Base-by-base conservation (phyloP, 257 asterid genomes). In the Nicotiana paniculata region DNA sequence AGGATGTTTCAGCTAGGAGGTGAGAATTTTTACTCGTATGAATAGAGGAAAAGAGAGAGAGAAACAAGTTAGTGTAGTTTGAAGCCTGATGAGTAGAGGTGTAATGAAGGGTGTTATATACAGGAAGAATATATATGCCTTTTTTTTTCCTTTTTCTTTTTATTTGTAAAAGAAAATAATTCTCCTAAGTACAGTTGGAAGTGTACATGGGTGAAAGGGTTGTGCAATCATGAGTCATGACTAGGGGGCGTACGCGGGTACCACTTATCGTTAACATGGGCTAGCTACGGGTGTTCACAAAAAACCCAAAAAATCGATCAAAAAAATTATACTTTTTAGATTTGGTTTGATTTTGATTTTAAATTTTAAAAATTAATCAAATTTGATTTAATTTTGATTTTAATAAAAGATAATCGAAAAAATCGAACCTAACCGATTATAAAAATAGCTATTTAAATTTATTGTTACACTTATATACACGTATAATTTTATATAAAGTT, bases 111-210 rank as follows among this genome's bases (percentile, higher is more conserved):
- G 59, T 74, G 82, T 13, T 79, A 88, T 89, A 88, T 88, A 88
- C 89, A 92, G 87, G 85, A 83, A 81, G 80, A 82, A 58, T 83
- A 62, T 68, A 61, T 43, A 63, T 64, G 67, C 16, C 11, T 37
- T 18, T 24, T 55, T 28, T 32, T 32, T 32, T 32, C 35, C 3
- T 32, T 10, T 66, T 28, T 39, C 48, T 15, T 63, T 77, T 13
- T 46, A 16, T 72, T 24, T 77, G 8, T 67, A 11, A 13, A 69
- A 55, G 15, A 48, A 69, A 48, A 35, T 17, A 30, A 10, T 32
- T 35, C 4, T 4, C 6, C 4, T 15, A 69, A 30, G 9, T n/a
- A 69, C 12, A 69, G 46, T 18, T 69, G 17, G 51, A n/a, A 32
- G 37, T 69, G 85, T 77, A 43, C 39, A 55, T 84, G 81, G 88